phyloP scores from a whole-genome alignment of 2,329 filamentous ascomycete species.

The Calonectria pseudoturangicola region DNA sequence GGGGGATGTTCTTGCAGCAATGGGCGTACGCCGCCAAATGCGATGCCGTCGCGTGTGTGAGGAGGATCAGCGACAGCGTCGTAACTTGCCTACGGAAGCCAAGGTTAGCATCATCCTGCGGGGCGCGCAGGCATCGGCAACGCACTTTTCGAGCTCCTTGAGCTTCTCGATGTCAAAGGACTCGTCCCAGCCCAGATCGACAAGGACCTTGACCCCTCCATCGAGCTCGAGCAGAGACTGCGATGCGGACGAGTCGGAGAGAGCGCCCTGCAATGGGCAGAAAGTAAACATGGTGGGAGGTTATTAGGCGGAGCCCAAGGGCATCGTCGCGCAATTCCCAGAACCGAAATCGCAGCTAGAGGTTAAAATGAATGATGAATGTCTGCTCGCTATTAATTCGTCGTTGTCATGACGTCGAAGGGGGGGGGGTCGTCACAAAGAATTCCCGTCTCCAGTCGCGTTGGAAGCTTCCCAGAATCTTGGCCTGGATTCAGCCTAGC shows the following conservation, averaged over 20 bases:
- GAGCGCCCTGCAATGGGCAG: constrained; percentile 92
- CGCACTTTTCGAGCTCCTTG: constrained; percentile 91
- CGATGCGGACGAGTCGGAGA: constrained; percentile 89
- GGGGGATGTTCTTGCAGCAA: constrained; percentile 96
- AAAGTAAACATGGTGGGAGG: constrained; percentile 90
- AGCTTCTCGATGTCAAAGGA: constrained; percentile 89
- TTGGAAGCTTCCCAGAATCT: constrained; percentile 47
- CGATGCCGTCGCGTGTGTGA: constrained; percentile 93
- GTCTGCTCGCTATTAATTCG: constrained; percentile 40
- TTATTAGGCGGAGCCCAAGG: constrained; percentile 44
- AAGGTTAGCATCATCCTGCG: constrained; percentile 48
- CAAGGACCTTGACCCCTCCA: constrained; percentile 94
- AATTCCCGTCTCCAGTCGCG: constrained; percentile 48
- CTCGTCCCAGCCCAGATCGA: constrained; percentile 98
- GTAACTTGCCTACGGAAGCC: constrained; percentile 82
- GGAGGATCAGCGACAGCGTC: constrained; percentile 92
- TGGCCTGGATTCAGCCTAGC: constrained; percentile 45
- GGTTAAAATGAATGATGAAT: constrained; percentile 12
- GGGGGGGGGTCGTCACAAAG: constrained; percentile 44
- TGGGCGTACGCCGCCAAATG: constrained; percentile 96
- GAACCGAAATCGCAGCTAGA: constrained; percentile 15
- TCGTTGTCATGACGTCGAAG: constrained; percentile 45
- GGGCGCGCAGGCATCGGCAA: constrained; percentile 34
- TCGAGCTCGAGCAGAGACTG: constrained; percentile 98
- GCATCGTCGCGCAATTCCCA: constrained; percentile 46